These are phyloP conservation scores for Oryza glumipatula DNA, from an alignment of 176 grass and related monocot genomes.

Conservation along the genomic window DNA sequence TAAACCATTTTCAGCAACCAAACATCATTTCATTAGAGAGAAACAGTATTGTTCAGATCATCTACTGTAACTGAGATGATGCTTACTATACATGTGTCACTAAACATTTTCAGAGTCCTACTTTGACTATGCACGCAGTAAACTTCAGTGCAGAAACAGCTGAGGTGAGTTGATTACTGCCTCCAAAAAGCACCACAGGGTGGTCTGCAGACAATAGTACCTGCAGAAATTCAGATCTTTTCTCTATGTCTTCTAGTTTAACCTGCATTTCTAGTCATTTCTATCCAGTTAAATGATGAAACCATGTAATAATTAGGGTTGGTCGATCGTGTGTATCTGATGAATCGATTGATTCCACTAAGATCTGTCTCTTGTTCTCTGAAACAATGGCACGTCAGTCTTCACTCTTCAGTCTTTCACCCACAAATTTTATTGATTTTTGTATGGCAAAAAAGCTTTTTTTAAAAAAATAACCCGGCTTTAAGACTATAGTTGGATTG, in stretches of 20 bases:
- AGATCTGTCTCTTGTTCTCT: slow-evolving; percentile 33
- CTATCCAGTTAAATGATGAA: neutral
- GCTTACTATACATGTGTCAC: neutral
- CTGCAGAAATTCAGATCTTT: neutral
- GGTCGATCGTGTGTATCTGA: slow-evolving; percentile 25
- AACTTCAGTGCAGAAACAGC: slow-evolving; percentile 4
- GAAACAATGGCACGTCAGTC: neutral
- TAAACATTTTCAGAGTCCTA: neutral
- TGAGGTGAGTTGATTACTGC: neutral
- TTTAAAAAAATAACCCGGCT: too few species aligned
- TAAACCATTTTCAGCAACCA: neutral
- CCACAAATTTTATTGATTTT: neutral
- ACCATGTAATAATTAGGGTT: slow-evolving; percentile 41
- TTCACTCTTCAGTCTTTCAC: neutral
- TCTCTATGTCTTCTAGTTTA: neutral
- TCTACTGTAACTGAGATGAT: neutral
- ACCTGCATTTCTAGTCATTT: slow-evolving; percentile 1
- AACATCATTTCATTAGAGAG: neutral
- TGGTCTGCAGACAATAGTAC: neutral
- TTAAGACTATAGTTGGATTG: neutral
- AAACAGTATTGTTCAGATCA: neutral
- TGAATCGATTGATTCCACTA: slow-evolving; percentile 35
- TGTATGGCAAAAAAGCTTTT: neutral
- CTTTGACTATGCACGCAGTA: neutral
- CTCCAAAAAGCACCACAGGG: slow-evolving; percentile 10